Base-by-base conservation (phyloP, 345 rosid genomes). In the Eucalyptus dawsonii region DNA sequence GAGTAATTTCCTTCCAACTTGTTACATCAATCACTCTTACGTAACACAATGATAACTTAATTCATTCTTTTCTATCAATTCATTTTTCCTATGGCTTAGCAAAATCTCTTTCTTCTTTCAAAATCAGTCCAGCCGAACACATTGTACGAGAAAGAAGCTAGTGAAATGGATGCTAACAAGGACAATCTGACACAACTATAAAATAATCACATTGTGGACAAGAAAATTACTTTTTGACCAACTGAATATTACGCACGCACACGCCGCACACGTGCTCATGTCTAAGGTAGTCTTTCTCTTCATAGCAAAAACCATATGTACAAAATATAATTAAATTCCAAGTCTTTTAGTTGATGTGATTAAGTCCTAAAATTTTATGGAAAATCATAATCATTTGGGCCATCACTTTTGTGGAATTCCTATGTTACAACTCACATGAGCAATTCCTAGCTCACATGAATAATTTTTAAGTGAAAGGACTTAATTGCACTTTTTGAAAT, bases 231-330 rank as follows among this genome's bases (percentile, higher is more conserved):
- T n/a, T n/a, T n/a, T n/a, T n/a, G n/a, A n/a, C n/a, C n/a, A n/a
- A n/a, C n/a, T n/a, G n/a, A n/a, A 58, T 24, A 2, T n/a, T 5
- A 19, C 1, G 5, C 42, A 40, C 4, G 5, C 42, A 40, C 40
- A 37, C 4, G 40, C 5, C 1, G 5, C 42, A 40, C 3, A 1
- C 54, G 16, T 8, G 2, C 54, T 2, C 15, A 1, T 60, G 13
- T 60, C 67, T 25, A 60, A 60, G 4, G n/a, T 58, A 11, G 7
- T 25, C n/a, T 25, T 56, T 56, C 25, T 19, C 58, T 24, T 56
- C 67, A 22, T 25, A 5, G 14, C 67, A 3, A 60, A 60, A 60
- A 25, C 5, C 14, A 11, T 5, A 3, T 6, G 15, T 65, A n/a
- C 72, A 65, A 14, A 29, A 65, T 65, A 31, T n/a, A n/a, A n/a